Evolutionary conservation across 306 rosid genomes (phyloP).

Genomic region (Oxytropis ochrocephala): DNA sequence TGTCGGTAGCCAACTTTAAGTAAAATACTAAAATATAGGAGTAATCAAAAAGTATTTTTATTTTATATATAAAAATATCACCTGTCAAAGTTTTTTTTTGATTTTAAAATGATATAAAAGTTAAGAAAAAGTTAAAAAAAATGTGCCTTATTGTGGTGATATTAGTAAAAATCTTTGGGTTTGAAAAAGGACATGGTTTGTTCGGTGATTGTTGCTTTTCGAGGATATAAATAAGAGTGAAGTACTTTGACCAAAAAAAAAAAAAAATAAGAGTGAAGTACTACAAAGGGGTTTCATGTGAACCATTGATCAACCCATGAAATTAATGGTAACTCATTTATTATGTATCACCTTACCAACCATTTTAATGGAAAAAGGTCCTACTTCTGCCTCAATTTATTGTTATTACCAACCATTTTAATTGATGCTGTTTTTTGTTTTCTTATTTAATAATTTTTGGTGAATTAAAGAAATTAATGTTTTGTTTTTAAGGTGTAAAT

Average conservation of each 20-base stretch:
- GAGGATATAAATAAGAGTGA: slow-evolving; percentile 10
- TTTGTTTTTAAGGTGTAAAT: too few relatives aligned
- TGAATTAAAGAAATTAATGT: too few relatives aligned
- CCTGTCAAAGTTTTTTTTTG: too few relatives aligned
- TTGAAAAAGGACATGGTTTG: slow-evolving; percentile 1
- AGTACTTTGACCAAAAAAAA: too few relatives aligned
- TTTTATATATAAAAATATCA: too few relatives aligned
- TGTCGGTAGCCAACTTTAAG: not conserved
- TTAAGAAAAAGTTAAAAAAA: too few relatives aligned
- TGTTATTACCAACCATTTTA: too few relatives aligned
- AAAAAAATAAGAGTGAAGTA: slow-evolving; percentile 2
- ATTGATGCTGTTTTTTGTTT: too few relatives aligned
- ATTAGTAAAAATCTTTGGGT: not conserved
- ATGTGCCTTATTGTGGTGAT: not conserved
- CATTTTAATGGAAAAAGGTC: slow-evolving; percentile 29
- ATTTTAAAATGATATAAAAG: too few relatives aligned
- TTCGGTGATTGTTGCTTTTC: slow-evolving; percentile 18
- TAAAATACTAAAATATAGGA: not conserved
- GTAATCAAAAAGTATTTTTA: not conserved
- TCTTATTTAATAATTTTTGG: too few relatives aligned
- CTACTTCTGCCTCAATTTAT: slow-evolving; percentile 24
- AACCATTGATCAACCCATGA: slow-evolving; percentile 8
- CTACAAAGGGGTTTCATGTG: not conserved
- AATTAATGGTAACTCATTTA: slow-evolving; percentile 26
- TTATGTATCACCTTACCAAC: slow-evolving; percentile 35